Conservation (phyloP, 208 protist genomes). For the Leishmania turanica region DNA sequence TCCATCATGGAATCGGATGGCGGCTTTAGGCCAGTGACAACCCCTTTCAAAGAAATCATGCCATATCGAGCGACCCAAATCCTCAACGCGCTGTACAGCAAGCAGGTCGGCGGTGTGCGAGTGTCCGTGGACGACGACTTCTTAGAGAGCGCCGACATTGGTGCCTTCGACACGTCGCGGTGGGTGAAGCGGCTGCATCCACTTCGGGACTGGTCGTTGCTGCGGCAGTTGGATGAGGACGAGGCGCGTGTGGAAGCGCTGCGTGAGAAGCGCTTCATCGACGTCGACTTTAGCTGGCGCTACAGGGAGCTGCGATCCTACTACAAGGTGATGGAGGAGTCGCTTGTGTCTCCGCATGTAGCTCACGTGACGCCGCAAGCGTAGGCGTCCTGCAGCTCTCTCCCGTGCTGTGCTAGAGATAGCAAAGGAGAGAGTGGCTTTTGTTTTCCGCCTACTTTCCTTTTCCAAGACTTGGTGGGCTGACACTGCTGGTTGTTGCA, state of each 20-base stretch:
- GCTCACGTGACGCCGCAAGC: not conserved
- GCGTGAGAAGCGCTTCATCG: constrained; percentile 71
- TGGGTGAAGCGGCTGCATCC: constrained; percentile 87
- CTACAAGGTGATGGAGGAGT: constrained; percentile 67
- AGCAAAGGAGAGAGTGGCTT: not conserved
- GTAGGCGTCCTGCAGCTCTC: not conserved
- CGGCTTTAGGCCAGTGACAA: constrained; percentile 72
- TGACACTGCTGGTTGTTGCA: not conserved
- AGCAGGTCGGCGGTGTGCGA: constrained; percentile 81
- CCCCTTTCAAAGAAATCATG: constrained; percentile 75
- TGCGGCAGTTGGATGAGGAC: constrained; percentile 86
- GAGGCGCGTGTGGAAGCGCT: constrained; percentile 76
- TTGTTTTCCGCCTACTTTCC: not conserved
- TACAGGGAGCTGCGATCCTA: constrained; percentile 72
- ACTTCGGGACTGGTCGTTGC: constrained; percentile 83
- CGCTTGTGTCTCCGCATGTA: constrained; percentile 32
- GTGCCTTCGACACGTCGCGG: constrained; percentile 82
- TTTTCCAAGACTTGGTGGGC: constrained; percentile 1
- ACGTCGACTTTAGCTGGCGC: constrained; percentile 85
- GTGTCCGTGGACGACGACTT: constrained; percentile 83
- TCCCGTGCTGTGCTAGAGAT: not conserved
- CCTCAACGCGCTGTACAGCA: constrained; percentile 85
- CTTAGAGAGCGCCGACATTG: constrained; percentile 73
- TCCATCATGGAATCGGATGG: constrained; percentile 90
- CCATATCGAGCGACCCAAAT: constrained; percentile 84